Evolutionary conservation across 2,329 filamentous ascomycete species (phyloP).

Genomic region (Neoscytalidium dimidiatum): DNA sequence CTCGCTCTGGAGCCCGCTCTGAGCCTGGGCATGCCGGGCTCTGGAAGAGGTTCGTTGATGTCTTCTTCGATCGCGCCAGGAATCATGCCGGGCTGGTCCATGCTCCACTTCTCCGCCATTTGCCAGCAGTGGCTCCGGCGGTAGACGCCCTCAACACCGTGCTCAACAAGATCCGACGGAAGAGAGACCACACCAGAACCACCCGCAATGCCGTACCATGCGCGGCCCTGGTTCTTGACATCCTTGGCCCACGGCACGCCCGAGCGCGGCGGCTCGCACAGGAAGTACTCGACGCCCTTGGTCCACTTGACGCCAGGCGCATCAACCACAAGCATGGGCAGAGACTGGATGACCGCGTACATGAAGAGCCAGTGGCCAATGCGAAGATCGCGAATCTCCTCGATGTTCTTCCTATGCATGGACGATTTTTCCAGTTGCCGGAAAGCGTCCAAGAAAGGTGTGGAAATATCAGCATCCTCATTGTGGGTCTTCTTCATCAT

Average conservation of each 20-base stretch:
- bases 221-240: conserved; percentile 56
- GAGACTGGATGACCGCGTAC: conserved; percentile 74
- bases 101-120: conserved; percentile 63
- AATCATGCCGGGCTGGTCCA: conserved; percentile 38
- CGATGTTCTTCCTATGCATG: conserved; percentile 62
- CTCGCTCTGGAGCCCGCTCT: conserved; percentile 3
- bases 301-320: conserved; percentile 69
- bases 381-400: conserved; percentile 70
- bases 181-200: conserved; percentile 62
- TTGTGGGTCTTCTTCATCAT: conserved; percentile 84
- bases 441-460: conserved; percentile 69
- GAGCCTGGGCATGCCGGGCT: conserved; percentile 24
- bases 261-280: conserved; percentile 73
- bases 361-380: conserved; percentile 81
- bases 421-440: conserved; percentile 71
- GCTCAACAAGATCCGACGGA: conserved; percentile 64
- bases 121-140: conserved; percentile 70
- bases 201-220: conserved; percentile 75
- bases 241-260: conserved; percentile 74
- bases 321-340: conserved; percentile 77
- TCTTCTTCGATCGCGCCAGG: conserved; percentile 38
- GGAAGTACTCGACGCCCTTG: conserved; percentile 77
- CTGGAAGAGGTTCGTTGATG: conserved; percentile 32
- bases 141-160: conserved; percentile 69
- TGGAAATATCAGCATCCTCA: conserved; percentile 63